Evolutionary conservation across 352 stramenopile species (phyloP), one percentile per base, ranked within the genome.

Genomic region (Blastocystis sp.): DNA sequence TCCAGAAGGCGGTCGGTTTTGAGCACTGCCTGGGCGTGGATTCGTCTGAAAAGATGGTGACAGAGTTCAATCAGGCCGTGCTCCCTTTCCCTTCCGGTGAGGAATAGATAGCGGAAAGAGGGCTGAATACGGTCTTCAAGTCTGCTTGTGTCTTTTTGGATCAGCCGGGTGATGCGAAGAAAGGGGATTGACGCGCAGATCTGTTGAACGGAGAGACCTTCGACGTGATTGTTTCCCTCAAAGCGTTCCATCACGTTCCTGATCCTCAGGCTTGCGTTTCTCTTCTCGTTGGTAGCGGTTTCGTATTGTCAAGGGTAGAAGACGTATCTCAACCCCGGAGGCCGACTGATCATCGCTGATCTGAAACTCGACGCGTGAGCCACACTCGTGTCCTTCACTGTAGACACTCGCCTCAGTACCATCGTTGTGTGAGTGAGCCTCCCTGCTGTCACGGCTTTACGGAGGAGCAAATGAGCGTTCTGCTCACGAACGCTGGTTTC

Each of bases 241-340:
- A 85, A 55, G 55, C 74, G 37, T 85, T 85, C 33, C 74, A 85
- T 39, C 74, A 85, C 37, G 70, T 85, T 41, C 74, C 74, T n/a
- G 31, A 85, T 29, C 74, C 21, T 85, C 0, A 13, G 1, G 2
- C 3, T n/a, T 26, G 21, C 24, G 26, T 67, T 66, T 37, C 31
- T 45, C 35, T 85, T 39, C 13, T 85, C 6, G 45, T 55, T 55
- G 45, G 9, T 55, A 6, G 9, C 16, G 9, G 45, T 55, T 6
- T 55, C 6, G n/a, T 19, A 16, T 6, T 16, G 45, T 55, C 6
- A 55, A 19, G 45, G 16, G 45, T 16, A 85, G 74, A 85, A 85
- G 45, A 60, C 74, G 24, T 85, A 70, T 67, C n/a, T 85, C n/a
- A 85, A 85, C n/a, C 74, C 74, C 29, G 31, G 50, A 21, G 74